These are phyloP conservation scores for Ilex asprella DNA, from an alignment of 257 asterid species.

Conservation along the genomic window DNA sequence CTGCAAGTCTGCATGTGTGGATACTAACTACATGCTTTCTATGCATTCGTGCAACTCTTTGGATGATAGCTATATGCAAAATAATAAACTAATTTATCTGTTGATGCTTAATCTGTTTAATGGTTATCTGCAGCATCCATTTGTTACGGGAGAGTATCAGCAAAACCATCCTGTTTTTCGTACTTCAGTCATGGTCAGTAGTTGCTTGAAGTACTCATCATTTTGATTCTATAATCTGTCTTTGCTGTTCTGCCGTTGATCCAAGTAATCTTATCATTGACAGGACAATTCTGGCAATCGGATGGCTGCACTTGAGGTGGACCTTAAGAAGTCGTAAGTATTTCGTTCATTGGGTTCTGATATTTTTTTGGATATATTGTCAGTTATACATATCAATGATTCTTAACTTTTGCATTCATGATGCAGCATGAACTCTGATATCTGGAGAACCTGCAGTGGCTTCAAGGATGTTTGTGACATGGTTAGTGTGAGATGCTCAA, in stretches of 20 bases:
- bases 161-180: slow-evolving; percentile 51
- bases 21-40: not conserved
- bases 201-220: slow-evolving; percentile 18
- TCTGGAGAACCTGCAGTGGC: slow-evolving; percentile 53
- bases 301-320: slow-evolving; percentile 41
- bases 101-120: slow-evolving; percentile 13
- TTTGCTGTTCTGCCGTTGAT: not conserved
- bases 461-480: slow-evolving; percentile 49
- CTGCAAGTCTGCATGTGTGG: too few relatives aligned
- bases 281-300: slow-evolving; percentile 60
- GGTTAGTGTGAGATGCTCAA: slow-evolving; percentile 48
- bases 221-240: not conserved
- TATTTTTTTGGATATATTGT: slow-evolving; percentile 6
- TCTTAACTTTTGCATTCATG: slow-evolving; percentile 11
- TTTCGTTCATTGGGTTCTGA: slow-evolving; percentile 4
- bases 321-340: slow-evolving; percentile 63
- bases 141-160: slow-evolving; percentile 73
- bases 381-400: slow-evolving; percentile 13
- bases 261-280: slow-evolving; percentile 4
- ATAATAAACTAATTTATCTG: not conserved
- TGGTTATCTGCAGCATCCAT: slow-evolving; percentile 71
- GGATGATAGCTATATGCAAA: not conserved
- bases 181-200: slow-evolving; percentile 52
- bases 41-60: slow-evolving; percentile 5
- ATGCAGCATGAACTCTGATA: slow-evolving; percentile 59